phyloP scores from a whole-genome alignment of 805 yeast species.

The Candida sonorensis region DNA sequence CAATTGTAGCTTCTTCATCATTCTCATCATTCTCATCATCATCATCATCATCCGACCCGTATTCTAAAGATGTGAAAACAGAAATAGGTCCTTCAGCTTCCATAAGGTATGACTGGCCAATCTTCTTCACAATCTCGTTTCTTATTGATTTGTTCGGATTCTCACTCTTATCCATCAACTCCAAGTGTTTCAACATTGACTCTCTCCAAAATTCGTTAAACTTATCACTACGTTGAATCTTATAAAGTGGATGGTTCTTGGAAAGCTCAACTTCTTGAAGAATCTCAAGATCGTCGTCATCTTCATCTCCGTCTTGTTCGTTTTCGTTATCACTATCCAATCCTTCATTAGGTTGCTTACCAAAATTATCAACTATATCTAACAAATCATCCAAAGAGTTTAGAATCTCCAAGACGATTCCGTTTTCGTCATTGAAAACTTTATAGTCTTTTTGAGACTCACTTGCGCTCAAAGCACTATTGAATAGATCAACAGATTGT shows the following conservation, averaged over 20 bases:
- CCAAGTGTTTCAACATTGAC: slow-evolving; percentile 30
- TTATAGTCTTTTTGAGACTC: slow-evolving; percentile 13
- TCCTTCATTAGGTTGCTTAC: slow-evolving; percentile 51
- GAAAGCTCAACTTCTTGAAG: slow-evolving; percentile 34
- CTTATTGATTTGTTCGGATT: slow-evolving; percentile 8
- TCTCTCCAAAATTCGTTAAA: slow-evolving; percentile 55
- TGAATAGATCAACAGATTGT: slow-evolving; percentile 40
- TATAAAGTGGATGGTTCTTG: slow-evolving; percentile 50
- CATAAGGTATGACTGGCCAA: slow-evolving; percentile 59
- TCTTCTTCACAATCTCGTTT: slow-evolving; percentile 33
- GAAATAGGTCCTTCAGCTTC: slow-evolving; percentile 58
- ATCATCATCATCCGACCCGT: slow-evolving; percentile 44
- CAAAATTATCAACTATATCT: slow-evolving; percentile 63
- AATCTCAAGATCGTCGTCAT: slow-evolving; percentile 15
- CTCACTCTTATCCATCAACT: slow-evolving; percentile 22
- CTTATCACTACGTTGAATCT: slow-evolving; percentile 28
- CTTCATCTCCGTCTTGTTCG: slow-evolving; percentile 28
- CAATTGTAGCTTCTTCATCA: slow-evolving; percentile 20
- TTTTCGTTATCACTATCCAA: slow-evolving; percentile 51
- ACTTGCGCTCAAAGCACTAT: slow-evolving; percentile 31
- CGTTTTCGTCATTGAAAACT: slow-evolving; percentile 20
- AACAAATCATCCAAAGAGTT: slow-evolving; percentile 59
- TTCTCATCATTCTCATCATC: slow-evolving; percentile 15
- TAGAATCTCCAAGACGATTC: slow-evolving; percentile 38
- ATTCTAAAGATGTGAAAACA: slow-evolving; percentile 48